Conservation (phyloP, 805 yeast genomes). For the Lachancea nothofagi region DNA sequence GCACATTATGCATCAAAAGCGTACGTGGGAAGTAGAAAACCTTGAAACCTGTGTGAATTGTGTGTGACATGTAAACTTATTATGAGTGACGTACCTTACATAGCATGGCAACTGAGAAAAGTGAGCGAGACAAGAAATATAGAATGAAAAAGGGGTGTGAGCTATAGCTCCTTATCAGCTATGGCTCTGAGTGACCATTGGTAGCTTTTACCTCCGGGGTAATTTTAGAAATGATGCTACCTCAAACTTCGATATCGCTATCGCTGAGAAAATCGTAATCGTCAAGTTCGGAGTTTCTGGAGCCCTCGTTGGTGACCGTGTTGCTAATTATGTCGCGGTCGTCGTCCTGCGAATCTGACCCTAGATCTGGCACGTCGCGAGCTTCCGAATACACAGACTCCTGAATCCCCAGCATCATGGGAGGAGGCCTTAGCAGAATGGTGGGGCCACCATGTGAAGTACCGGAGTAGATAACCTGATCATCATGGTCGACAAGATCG, state of each 20-base stretch:
- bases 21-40: too few species aligned
- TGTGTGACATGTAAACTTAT: too few species aligned
- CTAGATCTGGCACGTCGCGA: constrained; percentile 1
- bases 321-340: constrained; percentile 19
- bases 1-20: too few species aligned
- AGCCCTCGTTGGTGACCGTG: constrained; percentile 19
- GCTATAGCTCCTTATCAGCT: too few species aligned
- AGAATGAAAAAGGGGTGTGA: too few species aligned
- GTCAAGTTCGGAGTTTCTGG: constrained; percentile 17
- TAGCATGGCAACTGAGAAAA: neutral
- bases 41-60: too few species aligned
- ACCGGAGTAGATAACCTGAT: constrained; percentile 13
- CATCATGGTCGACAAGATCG: constrained; percentile 13
- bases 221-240: neutral
- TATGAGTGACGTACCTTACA: constrained; percentile 2
- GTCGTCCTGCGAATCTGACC: constrained; percentile 7
- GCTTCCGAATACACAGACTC: constrained; percentile 11
- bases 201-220: too few species aligned
- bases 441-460: constrained; percentile 4
- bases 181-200: neutral
- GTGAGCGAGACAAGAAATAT: too few species aligned
- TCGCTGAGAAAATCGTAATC: constrained; percentile 28
- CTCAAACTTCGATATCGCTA: constrained; percentile 16
- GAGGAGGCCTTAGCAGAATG: constrained; percentile 8
- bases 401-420: constrained; percentile 5